Base-by-base conservation (phyloP, 129 eudicot species). In the Ambrosia artemisiifolia region DNA sequence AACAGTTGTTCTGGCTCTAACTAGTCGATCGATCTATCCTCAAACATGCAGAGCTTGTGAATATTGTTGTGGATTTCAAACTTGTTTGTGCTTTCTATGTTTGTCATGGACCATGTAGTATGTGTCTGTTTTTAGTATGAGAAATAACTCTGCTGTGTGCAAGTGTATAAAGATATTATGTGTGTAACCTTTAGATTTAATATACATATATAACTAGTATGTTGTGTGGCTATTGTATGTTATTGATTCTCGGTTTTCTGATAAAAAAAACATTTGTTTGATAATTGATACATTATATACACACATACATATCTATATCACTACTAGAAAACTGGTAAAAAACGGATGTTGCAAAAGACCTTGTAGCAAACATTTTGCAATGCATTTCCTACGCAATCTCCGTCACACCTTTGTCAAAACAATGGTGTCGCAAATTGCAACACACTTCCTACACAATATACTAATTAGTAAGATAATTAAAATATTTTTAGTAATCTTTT, bases 41-140 rank as follows among this genome's bases (percentile, higher is more conserved):
- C 24, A 43, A 42, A 6, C n/a, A 2, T 16, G 33, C 34, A 17
- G 53, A 69, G 16, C 30, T 69, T 69, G 49, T 67, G 12, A 2
- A 51, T 69, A 17, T 51, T 50, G 62, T 69, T 60, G 60, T 72
- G 69, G 77, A 60, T 47, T 48, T 20, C 11, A 40, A 49, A n/a
- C 28, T 54, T 35, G 13, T 18, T 40, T 57, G 56, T 53, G 11
- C n/a, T 30, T 24, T 13, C 6, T 32, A 11, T 61, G 35, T 72
- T 6, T 72, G 76, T 56, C 19, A n/a, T 53, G 12, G 59, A 53
- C 59, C 18, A 57, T 34, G 28, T 32, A 13, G 19, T 59, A 3
- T 48, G 57, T 67, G 57, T 49, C 18, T 13, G 44, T 7, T 60
- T 5, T 24, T 32, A 28, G 73, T 18, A 32, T 68, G 73, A 48